Evolutionary conservation across 2,329 filamentous ascomycete species (phyloP).

Genomic region (Corniculantispora saksenae): DNA sequence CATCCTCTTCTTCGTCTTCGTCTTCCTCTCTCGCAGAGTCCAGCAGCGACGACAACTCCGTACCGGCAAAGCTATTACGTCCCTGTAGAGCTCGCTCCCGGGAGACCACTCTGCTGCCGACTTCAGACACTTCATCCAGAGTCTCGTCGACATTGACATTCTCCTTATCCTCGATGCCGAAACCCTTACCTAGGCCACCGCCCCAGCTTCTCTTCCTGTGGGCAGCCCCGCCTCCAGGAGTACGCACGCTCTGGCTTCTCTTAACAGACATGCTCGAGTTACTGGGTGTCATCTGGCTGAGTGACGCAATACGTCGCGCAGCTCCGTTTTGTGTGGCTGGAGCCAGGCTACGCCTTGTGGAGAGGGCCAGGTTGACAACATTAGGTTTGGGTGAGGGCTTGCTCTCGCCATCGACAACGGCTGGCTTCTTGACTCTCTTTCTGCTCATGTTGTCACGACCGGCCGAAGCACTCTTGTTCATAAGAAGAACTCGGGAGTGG

Average conservation of each 20-base stretch:
- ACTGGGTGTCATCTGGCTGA: conserved; percentile 87
- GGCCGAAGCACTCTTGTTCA: conserved; percentile 62
- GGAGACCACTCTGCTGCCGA: conserved; percentile 22
- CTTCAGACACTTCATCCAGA: conserved; percentile 55
- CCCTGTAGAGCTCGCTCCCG: conserved; percentile 21
- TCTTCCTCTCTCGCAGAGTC: conserved; percentile 26
- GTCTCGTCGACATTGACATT: conserved; percentile 64
- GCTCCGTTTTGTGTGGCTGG: conserved; percentile 53
- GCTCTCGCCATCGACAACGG: conserved; percentile 26
- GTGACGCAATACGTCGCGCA: conserved; percentile 80
- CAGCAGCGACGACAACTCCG: conserved; percentile 25
- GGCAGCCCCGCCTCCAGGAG: conserved; percentile 47
- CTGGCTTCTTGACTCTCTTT: conserved; percentile 52
- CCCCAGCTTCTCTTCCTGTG: conserved; percentile 72
- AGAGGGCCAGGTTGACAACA: conserved; percentile 56
- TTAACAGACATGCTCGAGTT: conserved; percentile 64
- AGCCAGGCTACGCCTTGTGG: conserved; percentile 50
- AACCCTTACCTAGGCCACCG: conserved; percentile 48
- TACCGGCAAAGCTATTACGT: conserved; percentile 28
- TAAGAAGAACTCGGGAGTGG: conserved; percentile 87
- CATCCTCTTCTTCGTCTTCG: conserved; percentile 26
- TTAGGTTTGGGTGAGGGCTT: conserved; percentile 31
- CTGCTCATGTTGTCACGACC: conserved; percentile 59
- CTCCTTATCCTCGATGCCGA: conserved; percentile 61
- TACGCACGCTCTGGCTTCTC: conserved; percentile 77